Evolutionary conservation across 2,329 filamentous ascomycete species (phyloP), one percentile per base, ranked within the genome.

Genomic region (Exutisphaerella laricina): DNA sequence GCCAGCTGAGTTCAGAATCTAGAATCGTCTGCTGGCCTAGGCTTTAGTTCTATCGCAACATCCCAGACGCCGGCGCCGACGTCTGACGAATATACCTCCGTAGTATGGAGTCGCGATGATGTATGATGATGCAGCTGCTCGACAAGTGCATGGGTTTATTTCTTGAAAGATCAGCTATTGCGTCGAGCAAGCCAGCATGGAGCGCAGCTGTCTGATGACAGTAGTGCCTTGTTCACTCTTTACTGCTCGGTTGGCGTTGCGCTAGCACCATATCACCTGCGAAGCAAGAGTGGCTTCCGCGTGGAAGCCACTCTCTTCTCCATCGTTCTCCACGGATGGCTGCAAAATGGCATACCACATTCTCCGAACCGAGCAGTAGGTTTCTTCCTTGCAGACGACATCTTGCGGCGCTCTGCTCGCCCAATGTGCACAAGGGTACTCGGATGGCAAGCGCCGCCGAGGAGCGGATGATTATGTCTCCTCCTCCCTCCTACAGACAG

Each of bases 221-320:
- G n/a, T n/a, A n/a, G n/a, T n/a, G n/a, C n/a, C n/a, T n/a, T n/a
- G n/a, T n/a, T n/a, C n/a, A n/a, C n/a, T 22, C 22, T n/a, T 14
- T 17, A 16, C 21, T 26, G 20, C 9, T 22, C 32, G 40, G 30
- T 31, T 43, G 40, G 33, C 40, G 25, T 18, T 35, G 25, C 40
- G 32, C 40, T 43, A 37, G 40, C n/a, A 34, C 18, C 31, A 17
- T 17, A 42, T 42, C 32, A 35, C 32, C 32, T 22, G 32, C 32
- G 8, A 28, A 26, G 37, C 37, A 39, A 39, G 35, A 25, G 29
- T 42, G 31, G 8, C 32, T 43, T 25, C 37, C 40, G 40, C 40
- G 40, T 43, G 40, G 40, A 29, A 43, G 40, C 40, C 40, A 36
- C 40, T 37, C 31, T 37, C 23, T 30, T 22, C 37, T 13, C 21